Conservation (phyloP, 176 grass and related monocot species). For the Rhynchospora tenuis region DNA sequence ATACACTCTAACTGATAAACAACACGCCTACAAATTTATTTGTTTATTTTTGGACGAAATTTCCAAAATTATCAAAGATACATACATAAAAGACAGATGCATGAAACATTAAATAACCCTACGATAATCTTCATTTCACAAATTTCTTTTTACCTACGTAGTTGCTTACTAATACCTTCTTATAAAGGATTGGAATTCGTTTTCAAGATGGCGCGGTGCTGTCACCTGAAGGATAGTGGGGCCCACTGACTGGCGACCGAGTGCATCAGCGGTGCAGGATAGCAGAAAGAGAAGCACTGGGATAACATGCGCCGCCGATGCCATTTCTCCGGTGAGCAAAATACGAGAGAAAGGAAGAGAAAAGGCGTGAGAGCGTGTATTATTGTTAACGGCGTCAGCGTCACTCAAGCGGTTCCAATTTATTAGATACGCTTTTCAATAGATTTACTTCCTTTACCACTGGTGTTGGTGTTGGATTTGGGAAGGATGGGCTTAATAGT, state of each 20-base stretch:
- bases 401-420: not conserved
- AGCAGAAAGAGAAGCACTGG: not conserved
- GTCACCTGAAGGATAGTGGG: constrained; percentile 9
- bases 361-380: not conserved
- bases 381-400: not conserved
- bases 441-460: not conserved
- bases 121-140: not conserved
- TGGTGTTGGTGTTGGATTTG: not conserved
- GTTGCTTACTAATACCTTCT: constrained; percentile 5
- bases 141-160: not conserved
- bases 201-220: not conserved
- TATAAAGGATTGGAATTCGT: constrained; percentile 20
- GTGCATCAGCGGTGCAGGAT: not conserved
- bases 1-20: not conserved
- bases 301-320: not conserved
- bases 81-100: not conserved
- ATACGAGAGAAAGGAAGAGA: not conserved
- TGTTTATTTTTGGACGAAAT: not conserved
- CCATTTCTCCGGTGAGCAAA: constrained; percentile 11
- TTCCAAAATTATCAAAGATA: not conserved
- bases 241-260: not conserved
- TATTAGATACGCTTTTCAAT: not conserved
- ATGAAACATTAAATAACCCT: too few relatives aligned
- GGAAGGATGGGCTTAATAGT: not conserved
- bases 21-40: not conserved